Base-by-base conservation (phyloP, 2,329 filamentous ascomycete species). In the Penicillium sp. region DNA sequence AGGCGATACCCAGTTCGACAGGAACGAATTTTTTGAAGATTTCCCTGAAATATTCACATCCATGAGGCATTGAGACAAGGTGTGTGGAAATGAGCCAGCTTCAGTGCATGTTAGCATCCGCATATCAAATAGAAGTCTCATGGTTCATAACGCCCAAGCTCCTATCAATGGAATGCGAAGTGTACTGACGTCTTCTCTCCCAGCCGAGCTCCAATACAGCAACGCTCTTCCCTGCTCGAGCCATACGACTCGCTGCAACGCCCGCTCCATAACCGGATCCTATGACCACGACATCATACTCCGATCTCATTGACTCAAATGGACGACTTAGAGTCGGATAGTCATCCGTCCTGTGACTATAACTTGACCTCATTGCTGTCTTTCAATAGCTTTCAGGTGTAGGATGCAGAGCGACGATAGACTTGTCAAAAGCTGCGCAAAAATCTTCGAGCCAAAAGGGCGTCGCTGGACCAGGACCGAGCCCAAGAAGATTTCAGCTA, bases 191-290 rank as follows among this genome's bases (percentile, higher is more conserved):
- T 85, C 84, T 87, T 55, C 76, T 79, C 68, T 89, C 85, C 51
- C 79, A 74, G 2, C 85, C 86, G 16, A 82, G 74, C 65, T 89
- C 86, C 1, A 89, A 74, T 16, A 89, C 68, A 54, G 84, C 87
- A 1, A 88, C 85, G 2, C 74, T 79, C 64, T 85, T 77, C 2
- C 75, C 80, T 1, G 80, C 80, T 49, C 85, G 78, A 3, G 85
- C 81, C 79, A 87, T 83, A 10, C 85, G 78, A 21, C 83, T 82
- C 0, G 85, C 85, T 2, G 85, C 85, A 18, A 88, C 81, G 23
- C 80, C 82, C 36, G 84, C 85, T 23, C 86, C 86, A 66, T 88
- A 89, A 1, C 86, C 86, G 9, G 84, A 87, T 1, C 86, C 85
- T 52, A 88, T 82, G 28, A 88, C 83, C 10, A 89, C 79, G 36